Evolutionary conservation across 2,329 filamentous ascomycete species (phyloP), one percentile per base, ranked within the genome.

Genomic region (Rugonectria rugulosa): DNA sequence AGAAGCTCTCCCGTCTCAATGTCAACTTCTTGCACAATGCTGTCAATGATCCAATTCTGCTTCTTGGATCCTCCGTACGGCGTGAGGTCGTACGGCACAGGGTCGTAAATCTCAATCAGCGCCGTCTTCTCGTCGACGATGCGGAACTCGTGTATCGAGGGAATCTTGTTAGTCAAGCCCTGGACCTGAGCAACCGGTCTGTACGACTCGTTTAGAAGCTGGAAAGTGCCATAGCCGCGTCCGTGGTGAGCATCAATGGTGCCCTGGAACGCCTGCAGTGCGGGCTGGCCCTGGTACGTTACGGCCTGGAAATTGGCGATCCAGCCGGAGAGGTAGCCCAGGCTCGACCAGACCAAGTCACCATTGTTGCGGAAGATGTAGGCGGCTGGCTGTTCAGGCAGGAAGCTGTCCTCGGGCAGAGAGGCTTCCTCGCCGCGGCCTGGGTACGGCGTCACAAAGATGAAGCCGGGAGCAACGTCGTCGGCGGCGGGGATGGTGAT

Each of bases 311-410:
- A 83, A 61, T 83, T 84, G 53, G 77, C 76, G 1, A 77, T 69
- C 77, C 79, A 83, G 58, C 79, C 79, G 6, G 75, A 77, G 58
- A 77, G 80, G 61, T 79, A 79, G 4, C 75, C 77, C 45, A 81
- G 79, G 3, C 82, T 80, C 1, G 82, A 85, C 82, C 82, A 85
- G 19, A 86, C 73, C 0, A 85, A 72, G 46, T 84, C 81, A 1
- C 82, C 82, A 23, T 81, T 68, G 60, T 82, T 76, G 14, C 76
- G 75, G 57, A 82, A 79, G 59, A 85, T 85, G 66, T 85, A 85
- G 0, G 81, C 77, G 0, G 73, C 81, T 1, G 80, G 73, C 64
- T 85, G 82, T 19, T 75, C 73, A 2, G 81, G 80, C 0, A 77
- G 77, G 50, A 75, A 69, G 32, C 67, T 68, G 46, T 67, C 71